phyloP scores from a whole-genome alignment of 495 filamentous ascomycete species.

The Pyrenula aspistea region DNA sequence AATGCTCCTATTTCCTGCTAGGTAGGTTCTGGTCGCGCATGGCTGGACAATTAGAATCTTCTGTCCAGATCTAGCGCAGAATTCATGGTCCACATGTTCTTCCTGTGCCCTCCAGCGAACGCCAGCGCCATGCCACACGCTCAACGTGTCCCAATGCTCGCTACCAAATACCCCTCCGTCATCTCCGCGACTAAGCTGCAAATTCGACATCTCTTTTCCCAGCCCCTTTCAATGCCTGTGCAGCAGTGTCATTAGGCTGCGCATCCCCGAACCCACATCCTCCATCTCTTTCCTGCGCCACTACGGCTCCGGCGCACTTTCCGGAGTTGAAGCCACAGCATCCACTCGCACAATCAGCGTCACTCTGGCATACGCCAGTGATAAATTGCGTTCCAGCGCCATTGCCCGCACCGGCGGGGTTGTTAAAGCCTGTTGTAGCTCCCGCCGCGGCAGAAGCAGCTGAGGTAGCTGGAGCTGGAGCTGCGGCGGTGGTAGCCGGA shows the following conservation, averaged over 20 bases:
- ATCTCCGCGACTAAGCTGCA: neutral
- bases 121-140: neutral
- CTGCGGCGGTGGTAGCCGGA: neutral
- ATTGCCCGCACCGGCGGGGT: neutral
- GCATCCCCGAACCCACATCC: conserved; percentile 23
- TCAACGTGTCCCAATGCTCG: neutral
- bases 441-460: neutral
- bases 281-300: conserved; percentile 23
- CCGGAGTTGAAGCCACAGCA: conserved; percentile 5
- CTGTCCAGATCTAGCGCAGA: no score
- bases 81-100: no score
- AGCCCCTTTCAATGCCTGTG: conserved; percentile 5
- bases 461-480: neutral
- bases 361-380: conserved; percentile 1
- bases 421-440: neutral
- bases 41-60: no score
- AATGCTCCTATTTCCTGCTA: no score
- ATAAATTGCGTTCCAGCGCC: conserved; percentile 2
- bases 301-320: conserved; percentile 16
- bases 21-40: no score
- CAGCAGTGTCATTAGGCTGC: conserved; percentile 16
- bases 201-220: neutral
- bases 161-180: neutral
- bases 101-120: neutral
- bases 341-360: conserved; percentile 2